Evolutionary conservation across 192 early-diverging fungal genomes (phyloP), one percentile per base, ranked within the genome.

Genomic region (Linnemannia exigua): DNA sequence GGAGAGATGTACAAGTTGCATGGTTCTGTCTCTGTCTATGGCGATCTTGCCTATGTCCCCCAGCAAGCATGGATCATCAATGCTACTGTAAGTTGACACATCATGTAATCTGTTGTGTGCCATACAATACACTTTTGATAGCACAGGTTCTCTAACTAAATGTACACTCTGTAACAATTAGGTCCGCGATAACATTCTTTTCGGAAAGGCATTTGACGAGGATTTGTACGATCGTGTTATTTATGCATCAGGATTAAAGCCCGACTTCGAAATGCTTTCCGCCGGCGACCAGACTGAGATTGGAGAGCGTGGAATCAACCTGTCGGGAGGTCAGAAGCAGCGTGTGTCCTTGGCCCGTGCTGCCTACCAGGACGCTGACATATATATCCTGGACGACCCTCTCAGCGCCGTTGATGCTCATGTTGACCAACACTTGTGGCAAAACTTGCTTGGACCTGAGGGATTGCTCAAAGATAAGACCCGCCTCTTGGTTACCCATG

Each of bases 311-410:
- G 85, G 87, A 0, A 82, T 88, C 67, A 92, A 90, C 19, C 79
- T 96, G 2, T 92, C 86, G 14, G 94, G 95, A n/a, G 97, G 97
- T 4, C 98, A 99, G 90, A 95, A 95, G 75, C 94, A 96, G 63
- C 90, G 97, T 4, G 90, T 98, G 66, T 94, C 94, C 52, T 77
- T 98, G 41, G 97, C 97, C 2, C 90, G 98, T 14, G 89, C 94
- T 0, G 88, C 96, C 1, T 97, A 98, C 88, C 91, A 88, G 37
- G 91, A 94, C 78, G 89, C 93, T 4, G 95, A 96, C 37, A 94
- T 97, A 71, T 91, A 95, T 4, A 80, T 98, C 1, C 82, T 98
- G 8, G 97, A 98, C 77, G 97, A 98, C 50, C 96, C 96, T 22
- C 89, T 99, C 58, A 93, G 93, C 69, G 97, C 96, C 22, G 96